Evolutionary conservation across 495 filamentous ascomycete species (phyloP).

Genomic region (Hypoxylon fuscum): DNA sequence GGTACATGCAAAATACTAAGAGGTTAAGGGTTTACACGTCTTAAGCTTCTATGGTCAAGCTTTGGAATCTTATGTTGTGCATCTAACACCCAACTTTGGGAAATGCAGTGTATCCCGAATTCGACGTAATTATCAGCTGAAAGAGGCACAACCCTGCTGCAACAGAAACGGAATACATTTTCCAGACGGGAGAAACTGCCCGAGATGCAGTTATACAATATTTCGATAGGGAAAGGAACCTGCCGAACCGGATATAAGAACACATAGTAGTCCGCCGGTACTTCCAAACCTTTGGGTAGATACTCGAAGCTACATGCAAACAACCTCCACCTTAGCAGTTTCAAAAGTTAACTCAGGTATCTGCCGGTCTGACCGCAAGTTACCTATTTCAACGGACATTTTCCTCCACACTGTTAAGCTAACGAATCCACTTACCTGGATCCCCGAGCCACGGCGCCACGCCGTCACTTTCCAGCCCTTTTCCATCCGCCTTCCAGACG

Average conservation of each 20-base stretch:
- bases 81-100: too few relatives aligned
- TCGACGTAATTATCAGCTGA: neutral
- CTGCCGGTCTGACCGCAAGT: conserved; percentile 39
- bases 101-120: neutral
- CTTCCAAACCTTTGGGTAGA: conserved; percentile 6
- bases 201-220: neutral
- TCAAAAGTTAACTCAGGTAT: conserved; percentile 27
- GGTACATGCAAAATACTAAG: too few relatives aligned
- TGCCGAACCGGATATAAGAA: neutral
- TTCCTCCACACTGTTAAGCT: conserved; percentile 27
- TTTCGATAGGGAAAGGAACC: neutral
- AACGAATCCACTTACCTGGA: conserved; percentile 34
- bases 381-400: conserved; percentile 27
- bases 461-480: conserved; percentile 25
- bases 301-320: conserved; percentile 28
- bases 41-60: neutral
- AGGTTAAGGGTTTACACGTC: neutral
- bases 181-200: too few relatives aligned
- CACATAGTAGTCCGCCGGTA: conserved; percentile 9
- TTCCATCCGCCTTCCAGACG: conserved; percentile 36
- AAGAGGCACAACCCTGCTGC: too few relatives aligned
- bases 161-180: too few relatives aligned
- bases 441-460: conserved; percentile 15
- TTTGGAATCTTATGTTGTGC: neutral
- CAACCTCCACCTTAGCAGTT: conserved; percentile 12